Conservation (phyloP, 2,329 filamentous ascomycete genomes). For the Monascus ruber region DNA sequence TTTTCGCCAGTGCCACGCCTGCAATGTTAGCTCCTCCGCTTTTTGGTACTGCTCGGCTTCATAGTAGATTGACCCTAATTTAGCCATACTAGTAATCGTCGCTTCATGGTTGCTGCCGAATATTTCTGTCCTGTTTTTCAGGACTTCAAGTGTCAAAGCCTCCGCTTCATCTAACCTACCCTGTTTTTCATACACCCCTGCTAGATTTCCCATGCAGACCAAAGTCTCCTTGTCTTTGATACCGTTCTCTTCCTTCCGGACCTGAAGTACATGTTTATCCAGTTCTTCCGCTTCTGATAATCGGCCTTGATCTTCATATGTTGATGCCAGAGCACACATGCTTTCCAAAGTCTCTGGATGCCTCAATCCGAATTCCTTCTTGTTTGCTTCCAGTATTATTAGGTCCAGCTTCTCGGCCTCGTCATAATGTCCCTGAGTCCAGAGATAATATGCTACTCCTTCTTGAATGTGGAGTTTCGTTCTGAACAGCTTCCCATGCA, state of each 20-base stretch:
- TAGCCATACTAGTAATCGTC: too few relatives aligned
- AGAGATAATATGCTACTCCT: too few relatives aligned
- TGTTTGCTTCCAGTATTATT: too few relatives aligned
- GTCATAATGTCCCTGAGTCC: too few relatives aligned
- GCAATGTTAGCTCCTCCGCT: constrained; percentile 12
- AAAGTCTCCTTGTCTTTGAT: constrained; percentile 5
- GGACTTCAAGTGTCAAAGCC: neutral
- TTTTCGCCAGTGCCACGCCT: constrained; percentile 7
- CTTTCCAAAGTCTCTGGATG: too few relatives aligned
- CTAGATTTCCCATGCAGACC: constrained; percentile 31
- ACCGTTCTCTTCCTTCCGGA: constrained; percentile 2
- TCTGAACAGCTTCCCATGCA: too few relatives aligned
- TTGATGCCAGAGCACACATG: constrained; percentile 1
- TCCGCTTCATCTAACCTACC: constrained; percentile 1
- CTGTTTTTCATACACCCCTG: neutral
- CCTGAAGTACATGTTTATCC: constrained; percentile 4
- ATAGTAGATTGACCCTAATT: constrained; percentile 7
- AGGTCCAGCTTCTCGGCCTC: too few relatives aligned
- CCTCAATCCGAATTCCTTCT: too few relatives aligned
- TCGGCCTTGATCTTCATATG: constrained; percentile 3
- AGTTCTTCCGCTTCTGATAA: constrained; percentile 4
- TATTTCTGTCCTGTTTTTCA: neutral
- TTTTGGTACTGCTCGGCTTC: constrained; percentile 8
- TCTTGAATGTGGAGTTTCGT: too few relatives aligned
- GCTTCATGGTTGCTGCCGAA: neutral